Conservation (phyloP, 2,329 filamentous ascomycete genomes). For the Orbilia oligospora region DNA sequence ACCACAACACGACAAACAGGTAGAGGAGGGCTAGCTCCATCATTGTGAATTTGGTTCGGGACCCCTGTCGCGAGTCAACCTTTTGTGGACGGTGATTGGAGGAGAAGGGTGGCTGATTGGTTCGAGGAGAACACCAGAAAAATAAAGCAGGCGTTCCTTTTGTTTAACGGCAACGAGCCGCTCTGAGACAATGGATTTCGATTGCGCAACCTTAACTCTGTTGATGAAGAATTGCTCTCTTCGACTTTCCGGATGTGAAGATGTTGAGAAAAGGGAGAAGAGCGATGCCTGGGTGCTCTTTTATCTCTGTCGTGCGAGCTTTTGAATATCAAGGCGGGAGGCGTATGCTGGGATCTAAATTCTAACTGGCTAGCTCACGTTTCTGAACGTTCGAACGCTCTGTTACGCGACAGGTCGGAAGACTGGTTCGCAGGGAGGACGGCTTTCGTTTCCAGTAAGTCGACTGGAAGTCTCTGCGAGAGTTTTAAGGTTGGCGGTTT, state of each 20-base stretch:
- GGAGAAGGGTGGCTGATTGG: constrained; percentile 29
- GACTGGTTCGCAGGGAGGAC: not conserved
- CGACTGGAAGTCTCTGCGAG: not conserved
- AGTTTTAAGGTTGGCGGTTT: constrained; percentile 1
- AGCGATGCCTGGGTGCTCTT: not conserved
- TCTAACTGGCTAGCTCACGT: constrained; percentile 19
- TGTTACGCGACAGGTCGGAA: constrained; percentile 24
- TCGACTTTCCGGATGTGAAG: constrained; percentile 12
- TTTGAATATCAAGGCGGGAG: constrained; percentile 17
- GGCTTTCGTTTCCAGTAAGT: constrained; percentile 5
- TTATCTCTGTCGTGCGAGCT: constrained; percentile 22
- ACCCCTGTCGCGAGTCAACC: constrained; percentile 48
- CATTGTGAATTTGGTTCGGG: constrained; percentile 28
- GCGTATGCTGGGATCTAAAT: constrained; percentile 5
- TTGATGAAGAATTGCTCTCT: constrained; percentile 21
- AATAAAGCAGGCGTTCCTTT: constrained; percentile 32
- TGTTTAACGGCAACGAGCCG: constrained; percentile 56
- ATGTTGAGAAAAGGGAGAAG: constrained; percentile 18
- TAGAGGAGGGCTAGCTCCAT: constrained; percentile 54
- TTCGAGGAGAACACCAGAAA: constrained; percentile 5
- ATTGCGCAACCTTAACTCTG: constrained; percentile 39
- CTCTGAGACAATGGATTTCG: constrained; percentile 44
- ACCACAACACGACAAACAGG: constrained; percentile 59
- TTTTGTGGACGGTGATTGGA: constrained; percentile 45
- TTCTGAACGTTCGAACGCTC: constrained; percentile 10